phyloP scores from a whole-genome alignment of 352 stramenopile genomes.

The Pythium chondricola region DNA sequence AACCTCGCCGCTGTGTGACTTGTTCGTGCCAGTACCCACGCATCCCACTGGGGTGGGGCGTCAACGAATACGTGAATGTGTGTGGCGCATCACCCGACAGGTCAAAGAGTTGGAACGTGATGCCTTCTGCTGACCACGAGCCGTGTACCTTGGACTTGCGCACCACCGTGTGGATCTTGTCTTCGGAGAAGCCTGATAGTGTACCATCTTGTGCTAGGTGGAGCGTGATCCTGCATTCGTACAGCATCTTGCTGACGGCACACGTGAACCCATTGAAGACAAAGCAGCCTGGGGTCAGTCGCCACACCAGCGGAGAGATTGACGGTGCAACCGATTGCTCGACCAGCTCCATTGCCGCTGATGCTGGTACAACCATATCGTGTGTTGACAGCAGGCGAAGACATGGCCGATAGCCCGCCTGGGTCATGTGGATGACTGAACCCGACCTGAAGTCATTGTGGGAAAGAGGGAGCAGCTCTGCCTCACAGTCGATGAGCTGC shows the following conservation, averaged over 20 bases:
- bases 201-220: conserved; percentile 26
- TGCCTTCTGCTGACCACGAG: conserved; percentile 21
- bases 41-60: conserved; percentile 7
- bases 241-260: conserved; percentile 66
- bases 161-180: conserved; percentile 38
- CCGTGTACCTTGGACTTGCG: conserved; percentile 38
- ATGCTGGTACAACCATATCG: conserved; percentile 3
- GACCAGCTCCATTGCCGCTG: background rate
- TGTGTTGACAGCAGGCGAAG: conserved; percentile 2
- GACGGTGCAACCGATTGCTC: conserved; percentile 3
- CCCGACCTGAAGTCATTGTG: conserved; percentile 8
- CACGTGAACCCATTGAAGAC: conserved; percentile 48
- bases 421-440: background rate
- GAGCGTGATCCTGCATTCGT: conserved; percentile 49
- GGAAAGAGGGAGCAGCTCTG: conserved; percentile 5
- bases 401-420: background rate
- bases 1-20: conserved; percentile 3
- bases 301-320: conserved; percentile 5
- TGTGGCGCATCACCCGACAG: conserved; percentile 1
- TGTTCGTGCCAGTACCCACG: conserved; percentile 12
- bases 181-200: conserved; percentile 31
- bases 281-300: conserved; percentile 47
- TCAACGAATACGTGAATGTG: conserved; percentile 11
- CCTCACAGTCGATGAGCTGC: conserved; percentile 10
- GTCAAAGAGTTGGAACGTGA: conserved; percentile 12